Conservation (phyloP, 1,284 basidiomycete genomes). For the Vanrija humicola region DNA sequence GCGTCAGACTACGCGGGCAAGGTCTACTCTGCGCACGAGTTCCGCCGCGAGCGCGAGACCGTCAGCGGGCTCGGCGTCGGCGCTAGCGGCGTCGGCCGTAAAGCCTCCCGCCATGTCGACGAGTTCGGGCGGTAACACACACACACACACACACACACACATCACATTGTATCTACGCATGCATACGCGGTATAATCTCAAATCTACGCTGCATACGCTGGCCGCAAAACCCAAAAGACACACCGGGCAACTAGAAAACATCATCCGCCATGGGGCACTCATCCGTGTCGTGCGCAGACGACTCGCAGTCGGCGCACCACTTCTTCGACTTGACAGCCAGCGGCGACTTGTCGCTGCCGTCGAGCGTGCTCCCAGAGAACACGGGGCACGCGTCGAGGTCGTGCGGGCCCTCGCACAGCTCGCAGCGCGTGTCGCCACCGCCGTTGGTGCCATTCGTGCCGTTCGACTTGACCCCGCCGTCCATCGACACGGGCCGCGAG, state of each 20-base stretch:
- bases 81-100: slow-evolving; percentile 12
- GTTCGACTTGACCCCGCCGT: not conserved
- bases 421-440: slow-evolving; percentile 25
- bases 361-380: slow-evolving; percentile 35
- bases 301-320: slow-evolving; percentile 49
- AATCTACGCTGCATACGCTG: too few species aligned
- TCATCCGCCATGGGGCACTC: slow-evolving; percentile 47
- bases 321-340: slow-evolving; percentile 20
- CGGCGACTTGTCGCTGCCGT: slow-evolving; percentile 5
- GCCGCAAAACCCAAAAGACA: too few species aligned
- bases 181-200: too few species aligned
- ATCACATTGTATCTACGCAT: too few species aligned
- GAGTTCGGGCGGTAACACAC: slow-evolving; percentile 6
- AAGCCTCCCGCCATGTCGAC: slow-evolving; percentile 19
- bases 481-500: not conserved
- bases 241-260: slow-evolving; percentile 6
- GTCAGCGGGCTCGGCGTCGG: slow-evolving; percentile 14
- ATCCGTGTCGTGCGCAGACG: slow-evolving; percentile 43
- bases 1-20: slow-evolving; percentile 20
- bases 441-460: not conserved
- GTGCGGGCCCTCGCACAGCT: slow-evolving; percentile 47
- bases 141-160: too few species aligned
- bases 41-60: slow-evolving; percentile 16
- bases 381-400: slow-evolving; percentile 47
- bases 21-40: slow-evolving; percentile 24